phyloP scores from a whole-genome alignment of 805 yeast species.

The Candida silvicultrix region DNA sequence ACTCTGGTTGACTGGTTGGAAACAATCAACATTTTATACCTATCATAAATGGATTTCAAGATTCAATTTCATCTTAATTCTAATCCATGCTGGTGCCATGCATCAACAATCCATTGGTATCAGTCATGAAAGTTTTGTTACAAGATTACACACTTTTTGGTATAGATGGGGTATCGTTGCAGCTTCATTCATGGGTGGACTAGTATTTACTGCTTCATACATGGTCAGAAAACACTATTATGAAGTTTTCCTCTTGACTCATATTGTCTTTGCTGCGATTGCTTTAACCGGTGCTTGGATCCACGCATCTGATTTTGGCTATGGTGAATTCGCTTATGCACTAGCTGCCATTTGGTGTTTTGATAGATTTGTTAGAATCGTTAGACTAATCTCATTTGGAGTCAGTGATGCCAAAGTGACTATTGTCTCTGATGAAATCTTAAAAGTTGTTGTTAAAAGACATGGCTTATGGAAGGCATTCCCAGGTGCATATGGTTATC shows the following conservation, averaged over 20 bases:
- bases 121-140: slow-evolving; percentile 1
- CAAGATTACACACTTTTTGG: slow-evolving; percentile 11
- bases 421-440: slow-evolving; percentile 32
- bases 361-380: slow-evolving; percentile 42
- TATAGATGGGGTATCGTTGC: slow-evolving; percentile 18
- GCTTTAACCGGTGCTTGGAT: slow-evolving; percentile 51
- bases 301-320: slow-evolving; percentile 47
- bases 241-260: slow-evolving; percentile 54
- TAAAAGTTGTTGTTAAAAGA: slow-evolving; percentile 32
- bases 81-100: slow-evolving; percentile 18
- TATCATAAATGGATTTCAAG: slow-evolving; percentile 65
- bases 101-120: slow-evolving; percentile 15
- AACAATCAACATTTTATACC: slow-evolving; percentile 53
- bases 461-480: slow-evolving; percentile 42
- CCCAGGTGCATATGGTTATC: slow-evolving; percentile 55
- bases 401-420: slow-evolving; percentile 17
- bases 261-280: slow-evolving; percentile 46
- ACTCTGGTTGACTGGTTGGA: slow-evolving; percentile 57
- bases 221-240: slow-evolving; percentile 47
- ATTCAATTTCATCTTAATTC: slow-evolving; percentile 24
- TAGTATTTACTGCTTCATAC: slow-evolving; percentile 21
- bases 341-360: slow-evolving; percentile 38
- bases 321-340: slow-evolving; percentile 36
- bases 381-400: slow-evolving; percentile 18
- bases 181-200: slow-evolving; percentile 3